phyloP scores from a whole-genome alignment of 73 alveolate species.

The Paramecium sonneborni region DNA sequence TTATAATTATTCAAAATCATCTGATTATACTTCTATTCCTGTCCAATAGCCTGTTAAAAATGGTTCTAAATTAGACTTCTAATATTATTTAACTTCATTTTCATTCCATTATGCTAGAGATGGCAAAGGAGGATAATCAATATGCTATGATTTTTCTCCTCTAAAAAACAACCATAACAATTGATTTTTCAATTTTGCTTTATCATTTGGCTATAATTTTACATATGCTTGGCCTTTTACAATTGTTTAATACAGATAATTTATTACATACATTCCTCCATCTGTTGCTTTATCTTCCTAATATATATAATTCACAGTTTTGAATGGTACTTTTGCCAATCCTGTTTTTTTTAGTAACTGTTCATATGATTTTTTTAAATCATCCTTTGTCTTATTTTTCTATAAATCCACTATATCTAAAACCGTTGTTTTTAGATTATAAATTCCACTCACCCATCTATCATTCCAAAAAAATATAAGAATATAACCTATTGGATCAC shows the following conservation, averaged over 20 bases:
- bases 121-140: conserved; percentile 37
- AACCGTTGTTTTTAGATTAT: conserved; percentile 1
- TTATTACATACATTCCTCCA: conserved; percentile 21
- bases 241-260: conserved; percentile 30
- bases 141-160: neutral
- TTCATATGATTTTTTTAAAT: neutral
- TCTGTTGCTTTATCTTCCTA: conserved; percentile 38
- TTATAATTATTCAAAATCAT: neutral
- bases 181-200: neutral
- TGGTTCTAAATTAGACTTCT: neutral
- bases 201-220: neutral
- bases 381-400: conserved; percentile 41
- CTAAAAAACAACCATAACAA: neutral
- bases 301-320: neutral
- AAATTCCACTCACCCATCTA: conserved; percentile 49
- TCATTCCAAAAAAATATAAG: conserved; percentile 18
- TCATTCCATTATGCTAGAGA: neutral
- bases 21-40: neutral
- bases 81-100: neutral
- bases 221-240: neutral
- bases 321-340: neutral
- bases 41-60: conserved; percentile 7
- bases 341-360: conserved; percentile 17
- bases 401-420: conserved; percentile 37
- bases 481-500: neutral